Base-by-base conservation (phyloP, 1,284 basidiomycete species). In the Rhodotorula sp. region DNA sequence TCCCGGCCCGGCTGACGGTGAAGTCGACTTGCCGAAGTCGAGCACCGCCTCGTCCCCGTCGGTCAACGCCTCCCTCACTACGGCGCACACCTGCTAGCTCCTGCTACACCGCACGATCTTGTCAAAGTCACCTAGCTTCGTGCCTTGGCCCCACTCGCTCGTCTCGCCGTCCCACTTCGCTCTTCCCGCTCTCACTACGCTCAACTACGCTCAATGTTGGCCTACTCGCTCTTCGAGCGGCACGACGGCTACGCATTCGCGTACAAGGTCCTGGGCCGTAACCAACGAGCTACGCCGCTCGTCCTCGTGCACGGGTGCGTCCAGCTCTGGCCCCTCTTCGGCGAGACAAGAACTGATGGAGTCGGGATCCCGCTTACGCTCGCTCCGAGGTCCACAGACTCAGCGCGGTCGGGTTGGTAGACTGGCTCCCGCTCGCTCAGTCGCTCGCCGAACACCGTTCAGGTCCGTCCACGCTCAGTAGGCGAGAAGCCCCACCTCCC, bases 221-320 rank as follows among this genome's bases (percentile, higher is more conserved):
- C 74, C 0, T 67, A 55, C 53, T 70, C 67, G 16, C 55, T 72
- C 19, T 74, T 53, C 27, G 27, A 52, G 4, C 67, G 70, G 3
- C 53, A 42, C 10, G 70, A 74, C 45, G 73, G 73, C 25, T 34
- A 56, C n/a, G 42, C 34, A 0, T 68, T 73, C 25, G 74, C 67
- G 12, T 76, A 76, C 74, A 74, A 74, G 54, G 65, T 76, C 14
- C 64, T 76, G 23, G 65, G 67, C 3, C 63, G 65, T 4, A 17
- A 45, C 10, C 44, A 66, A 10, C 19, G 0, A 8, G 60, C 49
- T 17, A 64, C 64, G 9, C 70, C 74, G 27, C 64, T 76, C 42
- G 74, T 76, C 21, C 50, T 76, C 42, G 70, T 76, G 10, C 72
- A 73, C 19, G 74, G 74, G 74, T 74, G 7, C n/a, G 72, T 21